phyloP scores from a whole-genome alignment of 306 rosid species.

The Crotalaria pallida region DNA sequence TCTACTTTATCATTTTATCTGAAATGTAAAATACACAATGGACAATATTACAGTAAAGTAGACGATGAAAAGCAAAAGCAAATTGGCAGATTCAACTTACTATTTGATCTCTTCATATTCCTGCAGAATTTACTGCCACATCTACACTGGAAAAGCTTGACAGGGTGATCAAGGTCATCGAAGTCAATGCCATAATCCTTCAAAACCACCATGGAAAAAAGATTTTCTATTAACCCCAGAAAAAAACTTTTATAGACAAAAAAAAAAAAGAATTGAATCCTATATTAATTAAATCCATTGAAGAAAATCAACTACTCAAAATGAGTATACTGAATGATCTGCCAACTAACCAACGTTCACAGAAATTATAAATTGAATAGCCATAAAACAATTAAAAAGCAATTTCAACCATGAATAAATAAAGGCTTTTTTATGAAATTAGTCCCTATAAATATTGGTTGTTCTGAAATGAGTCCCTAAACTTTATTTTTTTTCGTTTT shows the following conservation, averaged over 20 bases:
- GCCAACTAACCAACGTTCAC: conserved; percentile 2
- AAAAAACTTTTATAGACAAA: background rate
- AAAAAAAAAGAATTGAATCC: background rate
- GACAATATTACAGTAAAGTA: background rate
- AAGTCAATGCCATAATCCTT: conserved; percentile 95
- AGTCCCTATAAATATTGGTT: too few species aligned
- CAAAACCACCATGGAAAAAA: conserved; percentile 23
- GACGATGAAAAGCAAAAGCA: background rate
- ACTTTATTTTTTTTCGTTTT: too few species aligned
- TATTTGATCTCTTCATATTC: conserved; percentile 58
- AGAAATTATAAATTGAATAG: background rate
- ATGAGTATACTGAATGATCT: conserved; percentile 1
- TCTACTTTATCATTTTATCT: background rate
- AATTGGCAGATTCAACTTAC: conserved; percentile 42
- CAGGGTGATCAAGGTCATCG: conserved; percentile 60
- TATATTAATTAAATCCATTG: conserved; percentile 4
- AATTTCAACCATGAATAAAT: background rate
- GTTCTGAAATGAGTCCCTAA: too few species aligned
- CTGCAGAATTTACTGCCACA: conserved; percentile 96
- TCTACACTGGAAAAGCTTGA: conserved; percentile 56
- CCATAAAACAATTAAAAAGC: conserved; percentile 12
- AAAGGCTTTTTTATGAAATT: too few species aligned
- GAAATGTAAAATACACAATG: background rate
- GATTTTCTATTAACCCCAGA: background rate
- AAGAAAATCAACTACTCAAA: background rate